Evolutionary conservation across 2,329 filamentous ascomycete species (phyloP), one percentile per base, ranked within the genome.

Genomic region (Talaromyces atroroseus): DNA sequence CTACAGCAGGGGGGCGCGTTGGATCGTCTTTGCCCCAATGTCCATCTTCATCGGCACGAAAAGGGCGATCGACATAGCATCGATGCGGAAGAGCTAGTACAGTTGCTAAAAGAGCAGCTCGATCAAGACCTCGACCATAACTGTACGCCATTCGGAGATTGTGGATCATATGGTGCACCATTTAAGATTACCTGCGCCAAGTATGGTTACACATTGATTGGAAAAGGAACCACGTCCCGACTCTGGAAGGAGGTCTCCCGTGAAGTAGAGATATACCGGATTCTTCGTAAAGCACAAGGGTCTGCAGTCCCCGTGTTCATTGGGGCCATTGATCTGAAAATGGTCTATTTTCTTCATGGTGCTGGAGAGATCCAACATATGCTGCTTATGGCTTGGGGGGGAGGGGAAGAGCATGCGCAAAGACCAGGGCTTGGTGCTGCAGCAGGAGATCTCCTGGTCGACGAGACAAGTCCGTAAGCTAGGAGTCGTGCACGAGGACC

Each of bases 371-470:
- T 69, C 48, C 61, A 60, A 5, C 61, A 70, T 54, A 69, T 69
- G 63, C 62, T 70, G 2, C 57, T 70, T 0, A 69, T 70, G 64
- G 65, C 24, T 32, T 70, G 63, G 66, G 66, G 60, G 12, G 63
- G 63, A n/a, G 62, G 64, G 66, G 24, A 26, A 26, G 8, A n/a
- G n/a, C n/a, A n/a, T 58, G 20, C 63, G 64, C 26, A 45, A 24
- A n/a, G n/a, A n/a, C n/a, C 8, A 26, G 24, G 24, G 24, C 24
- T 26, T 44, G 52, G n/a, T 2, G 34, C n/a, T n/a, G n/a, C n/a
- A 26, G 24, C 4, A 26, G 24, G 29, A 52, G 45, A 55, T 58
- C 12, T 26, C 24, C 4, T 4, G 24, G 24, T 26, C 24, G 24
- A 26, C 4, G 24, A 8, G 4, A 26, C 24, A 4, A 4, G 57